Evolutionary conservation across 768 basidiomycete species (phyloP), one percentile per base, ranked within the genome.

Genomic region (Kwoniella europaea): DNA sequence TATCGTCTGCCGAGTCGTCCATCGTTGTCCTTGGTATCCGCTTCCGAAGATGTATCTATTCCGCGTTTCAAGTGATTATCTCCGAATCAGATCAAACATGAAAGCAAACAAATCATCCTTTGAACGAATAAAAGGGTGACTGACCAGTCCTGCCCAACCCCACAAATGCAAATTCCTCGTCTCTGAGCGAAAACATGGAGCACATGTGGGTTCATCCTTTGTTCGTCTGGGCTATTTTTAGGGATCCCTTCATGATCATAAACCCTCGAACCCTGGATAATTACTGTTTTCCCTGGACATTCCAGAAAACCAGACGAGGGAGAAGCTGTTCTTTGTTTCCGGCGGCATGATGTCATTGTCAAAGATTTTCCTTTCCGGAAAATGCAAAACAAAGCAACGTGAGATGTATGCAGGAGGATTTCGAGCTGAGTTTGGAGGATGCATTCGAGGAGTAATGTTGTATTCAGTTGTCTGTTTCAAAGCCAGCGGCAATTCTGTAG

Each of bases 301-400:
- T 50, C 46, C 46, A 50, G 46, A 10, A 50, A 15, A 50, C 46
- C 46, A 50, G 12, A 50, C 46, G 35, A 35, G 35, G 35, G 35
- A 35, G 35, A 35, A 35, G 35, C 1, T 1, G 6, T 50, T 18
- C 46, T 50, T 50, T 15, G 18, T 58, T 13, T 27, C 57, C 52
- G 63, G 44, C 62, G 24, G 63, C 50, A 54, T 64, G 63, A 64
- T 54, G 63, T 64, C 63, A 64, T 50, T 63, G 1, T 41, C 18
- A 29, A 10, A 16, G 20, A 64, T 27, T 50, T 12, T 50, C n/a
- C n/a, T n/a, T n/a, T n/a, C n/a, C n/a, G 46, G 46, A 9, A 50
- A 50, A 50, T 15, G 13, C 12, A 50, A 0, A 16, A 50, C 46
- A 50, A 50, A 15, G 46, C 0, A 50, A 50, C 35, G 35, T 35